Evolutionary conservation across 108 stramenopile species (phyloP).

Genomic region (Schizochytrium sp.): DNA sequence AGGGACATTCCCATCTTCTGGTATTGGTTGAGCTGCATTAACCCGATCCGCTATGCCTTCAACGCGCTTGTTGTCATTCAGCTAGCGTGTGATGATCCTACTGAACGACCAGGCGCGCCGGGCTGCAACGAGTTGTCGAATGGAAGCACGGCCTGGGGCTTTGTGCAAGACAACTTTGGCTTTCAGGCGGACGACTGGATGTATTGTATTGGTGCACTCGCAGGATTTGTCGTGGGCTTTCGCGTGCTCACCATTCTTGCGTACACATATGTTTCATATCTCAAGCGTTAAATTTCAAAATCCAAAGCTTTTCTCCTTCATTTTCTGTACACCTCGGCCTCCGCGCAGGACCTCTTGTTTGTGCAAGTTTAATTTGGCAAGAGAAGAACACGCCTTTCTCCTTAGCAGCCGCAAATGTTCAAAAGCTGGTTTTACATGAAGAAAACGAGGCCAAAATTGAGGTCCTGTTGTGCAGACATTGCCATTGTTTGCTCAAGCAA

Average conservation of each 20-base stretch:
- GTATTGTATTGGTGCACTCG: background rate
- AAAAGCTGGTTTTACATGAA: no score
- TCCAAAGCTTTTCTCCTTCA: no score
- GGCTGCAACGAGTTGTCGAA: background rate
- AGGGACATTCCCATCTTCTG: background rate
- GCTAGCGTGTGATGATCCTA: background rate
- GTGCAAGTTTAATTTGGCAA: no score
- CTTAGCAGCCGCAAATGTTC: no score
- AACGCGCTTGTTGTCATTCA: background rate
- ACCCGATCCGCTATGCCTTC: background rate
- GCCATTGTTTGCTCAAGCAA: no score
- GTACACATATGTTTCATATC: background rate
- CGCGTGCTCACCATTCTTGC: background rate
- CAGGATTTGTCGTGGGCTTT: slow-evolving; percentile 4
- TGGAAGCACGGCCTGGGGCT: background rate
- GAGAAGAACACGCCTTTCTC: no score
- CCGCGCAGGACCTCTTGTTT: no score
- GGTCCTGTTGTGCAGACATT: no score
- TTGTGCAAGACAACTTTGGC: background rate
- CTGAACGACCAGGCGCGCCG: background rate
- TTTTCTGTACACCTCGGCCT: no score
- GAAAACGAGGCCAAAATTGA: no score
- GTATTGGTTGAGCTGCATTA: background rate
- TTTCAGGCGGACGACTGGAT: background rate
- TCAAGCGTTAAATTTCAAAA: background rate